Percentiles rank a stretch among this genome's conserved stretches.
These are phyloP conservation scores for Amaranthus cruentus DNA, from an alignment of 148 eudicot species.

Conservation along the genomic window DNA sequence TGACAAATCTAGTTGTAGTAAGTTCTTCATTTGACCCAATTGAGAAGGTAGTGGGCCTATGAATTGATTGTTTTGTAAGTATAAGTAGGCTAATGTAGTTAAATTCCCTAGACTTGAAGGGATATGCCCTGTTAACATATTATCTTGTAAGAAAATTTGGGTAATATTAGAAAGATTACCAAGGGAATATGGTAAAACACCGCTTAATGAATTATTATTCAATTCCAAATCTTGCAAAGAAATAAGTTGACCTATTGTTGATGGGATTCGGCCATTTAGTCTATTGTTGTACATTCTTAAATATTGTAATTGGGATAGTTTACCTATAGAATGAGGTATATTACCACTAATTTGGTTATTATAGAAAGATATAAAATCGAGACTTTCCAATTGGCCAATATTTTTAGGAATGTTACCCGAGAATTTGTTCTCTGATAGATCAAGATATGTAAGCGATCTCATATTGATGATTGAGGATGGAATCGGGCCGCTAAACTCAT, in stretches of 20 bases:
- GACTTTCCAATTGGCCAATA: not conserved
- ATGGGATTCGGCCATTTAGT: conserved; percentile 10
- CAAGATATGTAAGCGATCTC: too few species aligned
- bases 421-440: not conserved
- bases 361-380: not conserved
- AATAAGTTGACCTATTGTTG: not conserved
- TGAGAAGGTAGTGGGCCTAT: too few species aligned
- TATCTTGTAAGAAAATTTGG: not conserved
- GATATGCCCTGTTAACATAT: not conserved
- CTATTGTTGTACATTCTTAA: conserved; percentile 43
- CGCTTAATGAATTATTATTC: not conserved
- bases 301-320: conserved; percentile 31
- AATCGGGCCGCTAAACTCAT: conserved; percentile 34
- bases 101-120: not conserved
- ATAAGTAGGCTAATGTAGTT: too few species aligned
- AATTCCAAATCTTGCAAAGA: not conserved
- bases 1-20: conserved; percentile 35
- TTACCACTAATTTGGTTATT: conserved; percentile 15
- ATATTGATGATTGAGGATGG: too few species aligned
- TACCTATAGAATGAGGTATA: conserved; percentile 55
- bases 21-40: too few species aligned
- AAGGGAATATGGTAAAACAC: not conserved
- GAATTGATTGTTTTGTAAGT: not conserved
- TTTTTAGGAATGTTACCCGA: not conserved
- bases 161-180: not conserved